Base-by-base conservation (phyloP, 2,329 filamentous ascomycete species). In the Colletotrichum tanaceti region DNA sequence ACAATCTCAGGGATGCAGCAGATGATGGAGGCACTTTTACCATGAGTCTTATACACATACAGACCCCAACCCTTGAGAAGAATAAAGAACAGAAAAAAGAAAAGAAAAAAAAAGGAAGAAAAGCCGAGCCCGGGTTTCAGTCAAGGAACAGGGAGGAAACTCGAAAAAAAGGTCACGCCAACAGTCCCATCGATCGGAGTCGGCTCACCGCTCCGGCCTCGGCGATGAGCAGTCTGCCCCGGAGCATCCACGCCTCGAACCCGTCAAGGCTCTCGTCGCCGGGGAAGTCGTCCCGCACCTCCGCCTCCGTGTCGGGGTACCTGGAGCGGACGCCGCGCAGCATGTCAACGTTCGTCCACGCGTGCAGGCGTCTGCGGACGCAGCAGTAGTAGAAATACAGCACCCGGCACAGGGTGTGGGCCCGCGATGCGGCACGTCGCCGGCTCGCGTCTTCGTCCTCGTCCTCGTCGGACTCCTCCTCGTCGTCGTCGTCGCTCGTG, bases 371-470 rank as follows among this genome's bases (percentile, higher is more conserved):
- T 18, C 80, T 78, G 43, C 79, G 72, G 3, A 82, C 78, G 58
- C 77, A 80, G 24, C 79, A 82, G 70, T 82, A 83, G 72, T 82
- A 83, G 50, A 82, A 81, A 65, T 83, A 83, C 9, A 83, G 75
- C 49, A 82, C 79, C 52, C 79, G 74, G 72, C 81, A 82, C 16
- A 83, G 76, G 22, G 78, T 72, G 44, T 78, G 76, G 10, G 81
- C 80, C 4, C 80, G 78, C 35, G 79, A 75, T 47, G 79, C 74
- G 43, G 80, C 81, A 47, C 79, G 76, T 65, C 79, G 78, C 72
- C 79, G 75, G 7, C 28, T 32, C 7, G 28, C 28, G 9, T 32
- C 28, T 32, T 32, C 28, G 7, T 32, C 28, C 46, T 73, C 75
- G 1, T 77, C 78, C 28, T 73, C 73, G 22, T 73, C 28, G 7